Evolutionary conservation across 805 yeast genomes (phyloP), one percentile per base, ranked within the genome.

Genomic region (Metschnikowia reukaufii): DNA sequence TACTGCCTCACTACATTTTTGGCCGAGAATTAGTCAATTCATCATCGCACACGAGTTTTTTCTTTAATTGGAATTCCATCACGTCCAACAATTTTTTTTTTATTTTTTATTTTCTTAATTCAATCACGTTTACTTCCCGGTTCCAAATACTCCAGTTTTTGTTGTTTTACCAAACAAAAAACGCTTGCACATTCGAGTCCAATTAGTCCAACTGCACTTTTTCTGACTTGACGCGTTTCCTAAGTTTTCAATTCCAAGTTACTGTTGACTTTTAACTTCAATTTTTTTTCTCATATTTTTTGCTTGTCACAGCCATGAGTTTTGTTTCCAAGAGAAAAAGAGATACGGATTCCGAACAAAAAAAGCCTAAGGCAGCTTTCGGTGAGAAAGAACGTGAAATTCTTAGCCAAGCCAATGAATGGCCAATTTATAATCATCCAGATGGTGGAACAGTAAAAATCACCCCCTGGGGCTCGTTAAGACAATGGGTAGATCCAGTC

Each of bases 391-490:
- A 57, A 35, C 49, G 54, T 15, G 54, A 48, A 40, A 44, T 52
- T 38, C 35, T 50, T 13, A 36, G 47, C 20, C 56, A 44, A 40
- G 36, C 48, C 15, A 64, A 69, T 33, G 82, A 79, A 46, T 79
- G 79, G 73, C 82, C 86, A 12, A 67, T 74, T 47, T 81, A 77
- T 53, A 70, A 71, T 43, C 85, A 80, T 52, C 86, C 86, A 1
- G 80, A 80, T 10, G 86, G 86, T 8, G 86, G 86, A 0, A 70
- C 69, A 25, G 76, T 81, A 39, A 82, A 80, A 59, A 76, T 81
- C 47, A 80, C 85, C 1, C 85, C 86, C 19, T 73, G 82, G 67
- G 86, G 86, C n/a, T 78, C 80, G 40, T 65, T 81, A 34, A 65
- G 85, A 51, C 75, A 72, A 50, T 68, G 59, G 54, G 69, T 67